Evolutionary conservation across 106 monocot genomes (phyloP).

Genomic region (Apostasia ramifera): DNA sequence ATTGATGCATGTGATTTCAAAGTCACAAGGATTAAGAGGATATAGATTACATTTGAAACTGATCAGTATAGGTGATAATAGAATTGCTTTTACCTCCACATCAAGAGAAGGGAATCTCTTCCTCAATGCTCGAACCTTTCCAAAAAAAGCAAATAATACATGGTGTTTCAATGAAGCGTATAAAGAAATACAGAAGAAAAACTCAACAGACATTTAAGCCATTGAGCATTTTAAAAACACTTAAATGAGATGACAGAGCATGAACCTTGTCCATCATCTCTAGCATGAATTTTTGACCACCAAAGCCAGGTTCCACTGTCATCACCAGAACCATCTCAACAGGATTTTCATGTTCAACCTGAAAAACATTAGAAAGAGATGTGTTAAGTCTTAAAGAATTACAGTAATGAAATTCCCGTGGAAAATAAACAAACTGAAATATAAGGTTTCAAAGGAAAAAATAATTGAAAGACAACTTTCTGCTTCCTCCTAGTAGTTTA

Average conservation of each 20-base stretch:
- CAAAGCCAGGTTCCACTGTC: slow-evolving; percentile 99
- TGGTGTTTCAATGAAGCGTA: background rate
- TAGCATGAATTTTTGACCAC: slow-evolving; percentile 96
- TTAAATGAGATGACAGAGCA: background rate
- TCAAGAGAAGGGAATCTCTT: slow-evolving; percentile 79
- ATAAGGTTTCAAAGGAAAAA: too few species aligned
- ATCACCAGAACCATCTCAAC: slow-evolving; percentile 94
- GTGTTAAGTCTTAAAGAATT: background rate
- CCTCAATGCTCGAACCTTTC: slow-evolving; percentile 67
- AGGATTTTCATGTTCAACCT: slow-evolving; percentile 85
- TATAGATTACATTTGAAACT: too few species aligned
- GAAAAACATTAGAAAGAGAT: slow-evolving; percentile 13
- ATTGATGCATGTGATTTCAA: too few species aligned
- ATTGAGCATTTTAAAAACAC: background rate
- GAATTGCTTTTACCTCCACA: slow-evolving; percentile 57
- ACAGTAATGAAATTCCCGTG: too few species aligned
- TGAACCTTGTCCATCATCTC: slow-evolving; percentile 94
- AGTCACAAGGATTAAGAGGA: too few species aligned
- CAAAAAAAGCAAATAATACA: slow-evolving; percentile 2
- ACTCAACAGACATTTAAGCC: background rate
- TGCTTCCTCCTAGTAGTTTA: too few species aligned
- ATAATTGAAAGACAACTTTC: too few species aligned
- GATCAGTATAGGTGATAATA: background rate
- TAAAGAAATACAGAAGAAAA: background rate
- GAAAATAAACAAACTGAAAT: too few species aligned